Evolutionary conservation across 345 rosid genomes (phyloP).

Genomic region (Hypericum perforatum): DNA sequence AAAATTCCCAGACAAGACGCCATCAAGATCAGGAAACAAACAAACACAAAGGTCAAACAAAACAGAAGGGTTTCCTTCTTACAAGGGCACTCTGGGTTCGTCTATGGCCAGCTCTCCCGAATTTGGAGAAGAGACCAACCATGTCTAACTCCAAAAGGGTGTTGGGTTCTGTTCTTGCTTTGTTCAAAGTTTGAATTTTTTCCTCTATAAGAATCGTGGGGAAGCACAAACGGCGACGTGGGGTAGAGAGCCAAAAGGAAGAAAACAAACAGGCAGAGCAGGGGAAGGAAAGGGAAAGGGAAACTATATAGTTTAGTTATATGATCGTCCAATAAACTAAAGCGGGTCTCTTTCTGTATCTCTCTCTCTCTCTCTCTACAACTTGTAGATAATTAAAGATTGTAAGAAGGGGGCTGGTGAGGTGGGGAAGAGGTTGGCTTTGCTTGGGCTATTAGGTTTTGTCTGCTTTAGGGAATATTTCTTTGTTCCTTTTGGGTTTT

Average conservation of each 20-base stretch:
- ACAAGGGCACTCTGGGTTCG: slow-evolving; percentile 85
- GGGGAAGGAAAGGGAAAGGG: too few species aligned
- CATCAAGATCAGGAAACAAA: too few species aligned
- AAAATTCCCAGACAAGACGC: too few species aligned
- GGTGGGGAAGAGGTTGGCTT: not conserved
- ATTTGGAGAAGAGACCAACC: slow-evolving; percentile 93
- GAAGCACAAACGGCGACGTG: too few species aligned
- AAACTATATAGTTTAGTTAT: too few species aligned
- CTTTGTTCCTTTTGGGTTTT: not conserved
- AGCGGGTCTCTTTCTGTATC: not conserved
- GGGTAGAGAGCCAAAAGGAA: too few species aligned
- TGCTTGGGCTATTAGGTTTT: slow-evolving; percentile 33
- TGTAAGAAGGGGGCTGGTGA: not conserved
- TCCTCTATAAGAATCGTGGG: too few species aligned
- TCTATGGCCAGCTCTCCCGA: slow-evolving; percentile 61
- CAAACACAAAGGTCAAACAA: not conserved
- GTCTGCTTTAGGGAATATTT: slow-evolving; percentile 21
- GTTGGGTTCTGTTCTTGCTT: slow-evolving; percentile 6
- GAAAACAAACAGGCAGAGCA: too few species aligned
- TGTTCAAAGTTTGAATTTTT: too few species aligned
- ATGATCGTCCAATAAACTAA: slow-evolving; percentile 3
- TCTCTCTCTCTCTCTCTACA: not conserved
- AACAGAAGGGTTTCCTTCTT: slow-evolving; percentile 24
- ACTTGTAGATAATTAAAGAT: not conserved
- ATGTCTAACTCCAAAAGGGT: slow-evolving; percentile 13